Base-by-base conservation (phyloP, 805 yeast species). In the Starmerella lactis-condensi region DNA sequence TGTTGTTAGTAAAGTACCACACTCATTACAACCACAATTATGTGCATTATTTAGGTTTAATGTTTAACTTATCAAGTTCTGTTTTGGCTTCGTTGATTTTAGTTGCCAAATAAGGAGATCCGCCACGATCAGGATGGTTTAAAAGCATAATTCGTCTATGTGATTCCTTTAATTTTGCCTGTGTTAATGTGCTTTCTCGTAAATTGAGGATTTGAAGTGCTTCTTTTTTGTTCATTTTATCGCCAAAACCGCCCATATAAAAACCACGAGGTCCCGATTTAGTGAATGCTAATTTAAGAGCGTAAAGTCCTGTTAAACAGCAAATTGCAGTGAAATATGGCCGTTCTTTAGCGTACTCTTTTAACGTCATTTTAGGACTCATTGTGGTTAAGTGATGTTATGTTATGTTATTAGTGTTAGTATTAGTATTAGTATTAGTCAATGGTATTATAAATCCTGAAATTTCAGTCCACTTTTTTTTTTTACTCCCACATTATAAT, bases 101-200 rank as follows among this genome's bases (percentile, higher is more conserved):
- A 52, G 78, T 72, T 17, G 93, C 89, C 39, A 79, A 45, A 41
- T 64, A 75, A 13, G 79, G 70, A 28, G 83, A 73, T 2, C 93
- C 93, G 3, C 93, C 93, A 44, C 75, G 69, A 52, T 79, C 93
- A 1, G 93, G 93, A 50, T 79, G 93, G 51, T 79, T 79, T 9
- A 68, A 57, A 54, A 79, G 58, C 92, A 79, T 81, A 48, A 75
- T 63, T 37, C 57, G 58, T 46, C 92, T 63, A 50, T 81, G 92
- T 35, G 71, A 69, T 37, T 67, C 72, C 52, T 73, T 74, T 42
- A 85, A 46, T 34, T 56, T 58, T 23, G 50, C 32, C 35, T 48
- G 42, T 5, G 57, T 52, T 21, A 60, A 43, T 6, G 56, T 46
- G 22, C 55, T 43, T 32, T 58, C 64, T 17, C 58, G 41, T 45